Evolutionary conservation across 345 rosid species (phyloP).

Genomic region (Gossypium rotundifolium): DNA sequence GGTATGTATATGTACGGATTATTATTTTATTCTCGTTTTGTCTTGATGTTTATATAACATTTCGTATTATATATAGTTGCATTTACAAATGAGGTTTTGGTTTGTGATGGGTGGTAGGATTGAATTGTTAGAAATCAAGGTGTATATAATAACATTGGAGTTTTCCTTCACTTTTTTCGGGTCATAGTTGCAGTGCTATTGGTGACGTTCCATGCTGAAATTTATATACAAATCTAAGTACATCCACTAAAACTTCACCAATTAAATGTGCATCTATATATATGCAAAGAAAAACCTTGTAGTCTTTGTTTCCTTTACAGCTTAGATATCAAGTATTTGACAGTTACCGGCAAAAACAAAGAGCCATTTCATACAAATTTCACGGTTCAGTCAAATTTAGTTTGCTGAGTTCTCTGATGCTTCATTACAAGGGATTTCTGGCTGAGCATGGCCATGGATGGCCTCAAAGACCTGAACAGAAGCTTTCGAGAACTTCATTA

Average conservation of each 20-base stretch:
- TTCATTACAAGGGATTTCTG: constrained; percentile 22
- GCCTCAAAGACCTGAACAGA: constrained; percentile 53
- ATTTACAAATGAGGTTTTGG: too few relatives aligned
- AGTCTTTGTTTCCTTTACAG: background rate
- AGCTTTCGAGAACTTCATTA: constrained; percentile 52
- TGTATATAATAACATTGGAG: too few relatives aligned
- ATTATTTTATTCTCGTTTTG: background rate
- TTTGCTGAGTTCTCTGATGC: constrained; percentile 23
- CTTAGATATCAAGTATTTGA: too few relatives aligned
- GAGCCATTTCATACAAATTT: background rate
- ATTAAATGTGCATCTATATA: too few relatives aligned
- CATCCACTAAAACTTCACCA: too few relatives aligned
- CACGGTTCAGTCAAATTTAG: background rate
- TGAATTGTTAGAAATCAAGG: too few relatives aligned
- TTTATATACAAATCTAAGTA: too few relatives aligned
- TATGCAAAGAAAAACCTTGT: background rate
- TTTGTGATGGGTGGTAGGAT: too few relatives aligned
- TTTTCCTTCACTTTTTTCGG: too few relatives aligned
- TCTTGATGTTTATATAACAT: background rate
- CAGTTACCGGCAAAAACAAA: background rate
- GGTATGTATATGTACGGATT: background rate
- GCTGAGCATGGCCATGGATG: constrained; percentile 24
- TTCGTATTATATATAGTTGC: background rate
- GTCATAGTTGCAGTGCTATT: too few relatives aligned
- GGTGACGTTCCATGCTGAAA: too few relatives aligned